Conservation (phyloP, 805 yeast genomes). For the Saccharomyces eubayanus region DNA sequence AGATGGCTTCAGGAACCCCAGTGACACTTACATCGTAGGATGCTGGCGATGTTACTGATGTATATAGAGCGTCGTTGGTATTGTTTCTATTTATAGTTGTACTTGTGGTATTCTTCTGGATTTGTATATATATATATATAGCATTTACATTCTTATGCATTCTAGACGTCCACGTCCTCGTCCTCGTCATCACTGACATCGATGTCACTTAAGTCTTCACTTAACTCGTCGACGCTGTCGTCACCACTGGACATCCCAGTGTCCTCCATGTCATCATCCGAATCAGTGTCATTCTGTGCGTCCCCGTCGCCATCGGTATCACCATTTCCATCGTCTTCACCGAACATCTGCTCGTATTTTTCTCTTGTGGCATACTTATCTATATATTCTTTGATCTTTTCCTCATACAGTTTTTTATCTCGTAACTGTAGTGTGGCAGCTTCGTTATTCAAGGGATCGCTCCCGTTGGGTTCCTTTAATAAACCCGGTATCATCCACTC, state of each 20-base stretch:
- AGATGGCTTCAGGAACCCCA: not conserved
- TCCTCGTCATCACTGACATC: slow-evolving; percentile 23
- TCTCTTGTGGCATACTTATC: slow-evolving; percentile 52
- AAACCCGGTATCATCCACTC: slow-evolving; percentile 91
- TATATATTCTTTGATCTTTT: slow-evolving; percentile 66
- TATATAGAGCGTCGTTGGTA: not conserved
- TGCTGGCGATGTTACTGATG: not conserved
- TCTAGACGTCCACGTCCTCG: not conserved
- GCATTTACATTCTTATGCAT: not conserved
- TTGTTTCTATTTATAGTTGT: not conserved
- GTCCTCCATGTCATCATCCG: slow-evolving; percentile 24
- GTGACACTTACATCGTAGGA: not conserved
- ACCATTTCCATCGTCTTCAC: slow-evolving; percentile 43
- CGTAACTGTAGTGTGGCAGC: slow-evolving; percentile 74
- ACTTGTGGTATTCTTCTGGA: not conserved
- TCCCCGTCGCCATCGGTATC: slow-evolving; percentile 40
- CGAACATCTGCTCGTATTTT: slow-evolving; percentile 33
- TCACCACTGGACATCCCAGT: slow-evolving; percentile 13
- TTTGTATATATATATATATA: not conserved
- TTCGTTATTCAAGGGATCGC: slow-evolving; percentile 87
- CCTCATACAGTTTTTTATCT: slow-evolving; percentile 58
- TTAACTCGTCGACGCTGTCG: slow-evolving; percentile 8
- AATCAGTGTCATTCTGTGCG: slow-evolving; percentile 22
- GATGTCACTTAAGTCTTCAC: slow-evolving; percentile 27
- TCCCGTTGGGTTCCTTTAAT: slow-evolving; percentile 83